These are phyloP conservation scores for Epichloe sibirici DNA, from an alignment of 2,329 filamentous ascomycete genomes.

Conservation along the genomic window DNA sequence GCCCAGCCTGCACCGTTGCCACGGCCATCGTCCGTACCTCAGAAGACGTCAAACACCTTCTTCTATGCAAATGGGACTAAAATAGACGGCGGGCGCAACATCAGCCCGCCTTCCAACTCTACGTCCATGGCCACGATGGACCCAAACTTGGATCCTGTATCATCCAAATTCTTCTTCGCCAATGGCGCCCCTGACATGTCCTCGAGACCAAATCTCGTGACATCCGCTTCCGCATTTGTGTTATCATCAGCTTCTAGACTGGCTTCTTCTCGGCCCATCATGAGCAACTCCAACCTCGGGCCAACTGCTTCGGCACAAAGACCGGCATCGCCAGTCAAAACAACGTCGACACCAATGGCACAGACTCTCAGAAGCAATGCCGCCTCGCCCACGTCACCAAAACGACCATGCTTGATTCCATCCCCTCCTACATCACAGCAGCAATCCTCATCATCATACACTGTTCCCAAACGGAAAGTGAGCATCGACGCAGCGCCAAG, in stretches of 20 bases:
- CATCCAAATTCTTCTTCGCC: conserved; percentile 64
- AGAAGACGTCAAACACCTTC: conserved; percentile 36
- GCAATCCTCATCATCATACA: conserved; percentile 7
- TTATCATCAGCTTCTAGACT: conserved; percentile 34
- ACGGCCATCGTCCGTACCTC: conserved; percentile 26
- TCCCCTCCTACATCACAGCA: conserved; percentile 26
- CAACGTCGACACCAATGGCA: conserved; percentile 11
- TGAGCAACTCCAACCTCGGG: conserved; percentile 16
- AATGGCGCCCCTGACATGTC: conserved; percentile 46
- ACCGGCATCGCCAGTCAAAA: conserved; percentile 40
- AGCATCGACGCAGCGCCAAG: conserved; percentile 30
- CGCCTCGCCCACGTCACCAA: conserved; percentile 13
- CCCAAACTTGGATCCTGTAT: conserved; percentile 25
- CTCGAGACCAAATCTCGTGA: conserved; percentile 21
- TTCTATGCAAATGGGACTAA: conserved; percentile 43
- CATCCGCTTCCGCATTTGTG: conserved; percentile 31
- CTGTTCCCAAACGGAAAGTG: conserved; percentile 26
- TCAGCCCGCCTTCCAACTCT: conserved; percentile 16
- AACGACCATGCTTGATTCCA: conserved; percentile 18
- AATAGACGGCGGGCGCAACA: conserved; percentile 25
- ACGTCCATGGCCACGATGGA: conserved; percentile 23
- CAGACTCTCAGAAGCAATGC: conserved; percentile 10
- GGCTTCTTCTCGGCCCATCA: conserved; percentile 26
- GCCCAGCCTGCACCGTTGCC: conserved; percentile 25
- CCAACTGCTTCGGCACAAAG: conserved; percentile 21